These are phyloP conservation scores for Mikania micrantha DNA, from an alignment of 129 eudicot genomes.

Conservation along the genomic window DNA sequence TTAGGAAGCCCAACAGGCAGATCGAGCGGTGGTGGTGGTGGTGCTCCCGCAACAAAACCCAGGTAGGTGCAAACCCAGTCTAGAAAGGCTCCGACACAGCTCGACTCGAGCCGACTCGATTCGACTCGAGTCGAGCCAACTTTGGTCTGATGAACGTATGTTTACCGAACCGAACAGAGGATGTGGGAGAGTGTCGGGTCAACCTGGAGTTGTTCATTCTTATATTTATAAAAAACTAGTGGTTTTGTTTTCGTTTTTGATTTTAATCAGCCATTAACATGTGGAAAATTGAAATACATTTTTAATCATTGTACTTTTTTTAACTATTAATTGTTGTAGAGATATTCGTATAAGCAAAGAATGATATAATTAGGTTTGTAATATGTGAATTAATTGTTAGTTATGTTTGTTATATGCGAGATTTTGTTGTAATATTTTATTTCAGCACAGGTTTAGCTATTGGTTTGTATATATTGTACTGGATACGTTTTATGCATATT, in stretches of 20 bases:
- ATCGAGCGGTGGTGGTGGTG: constrained; percentile 17
- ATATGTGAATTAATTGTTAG: not conserved
- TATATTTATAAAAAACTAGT: no score
- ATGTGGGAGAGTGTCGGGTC: no score
- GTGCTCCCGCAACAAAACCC: constrained; percentile 16
- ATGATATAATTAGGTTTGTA: not conserved
- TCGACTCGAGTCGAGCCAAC: no score
- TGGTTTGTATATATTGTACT: not conserved
- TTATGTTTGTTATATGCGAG: not conserved
- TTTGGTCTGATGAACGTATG: no score
- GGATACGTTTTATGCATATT: no score
- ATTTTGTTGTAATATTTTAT: not conserved
- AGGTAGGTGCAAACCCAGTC: constrained; percentile 19
- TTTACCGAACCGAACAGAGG: no score
- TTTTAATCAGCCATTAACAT: constrained; percentile 22
- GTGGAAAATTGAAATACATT: not conserved
- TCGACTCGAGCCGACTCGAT: no score
- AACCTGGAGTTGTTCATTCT: no score
- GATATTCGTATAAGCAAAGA: not conserved
- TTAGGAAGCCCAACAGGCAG: constrained; percentile 27
- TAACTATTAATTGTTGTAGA: not conserved
- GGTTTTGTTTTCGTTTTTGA: not conserved
- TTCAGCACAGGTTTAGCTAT: not conserved
- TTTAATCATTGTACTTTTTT: constrained; percentile 1
- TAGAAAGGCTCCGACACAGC: no score